Evolutionary conservation across 169 alveolate genomes (phyloP).

Genomic region (Plasmodium vinckei): DNA sequence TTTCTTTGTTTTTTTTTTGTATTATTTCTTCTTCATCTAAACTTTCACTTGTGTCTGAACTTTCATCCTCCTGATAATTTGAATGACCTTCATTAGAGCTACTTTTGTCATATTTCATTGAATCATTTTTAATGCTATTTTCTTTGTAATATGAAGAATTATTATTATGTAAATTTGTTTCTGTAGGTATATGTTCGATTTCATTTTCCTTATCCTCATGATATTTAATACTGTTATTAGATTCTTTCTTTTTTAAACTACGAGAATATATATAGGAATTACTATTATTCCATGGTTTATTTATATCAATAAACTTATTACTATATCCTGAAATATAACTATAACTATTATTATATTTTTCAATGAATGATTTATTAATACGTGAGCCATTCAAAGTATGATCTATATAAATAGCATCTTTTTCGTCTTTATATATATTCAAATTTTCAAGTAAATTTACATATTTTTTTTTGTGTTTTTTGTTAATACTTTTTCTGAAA

Average conservation of each 20-base stretch:
- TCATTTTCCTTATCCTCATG: slow-evolving; percentile 26
- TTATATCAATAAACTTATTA: slow-evolving; percentile 14
- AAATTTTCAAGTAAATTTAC: slow-evolving; percentile 19
- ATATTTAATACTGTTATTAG: slow-evolving; percentile 16
- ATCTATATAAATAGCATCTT: slow-evolving; percentile 4
- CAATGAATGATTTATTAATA: slow-evolving; percentile 6
- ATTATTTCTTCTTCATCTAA: too few species aligned
- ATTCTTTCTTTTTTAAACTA: slow-evolving; percentile 14
- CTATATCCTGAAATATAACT: not conserved
- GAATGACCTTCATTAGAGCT: too few species aligned
- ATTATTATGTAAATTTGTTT: slow-evolving; percentile 28
- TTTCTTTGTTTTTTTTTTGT: too few species aligned
- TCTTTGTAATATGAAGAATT: slow-evolving; percentile 2
- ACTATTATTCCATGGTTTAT: slow-evolving; percentile 12
- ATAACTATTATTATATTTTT: slow-evolving; percentile 8
- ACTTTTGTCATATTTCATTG: too few species aligned
- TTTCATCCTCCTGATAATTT: too few species aligned
- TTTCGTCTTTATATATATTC: slow-evolving; percentile 10
- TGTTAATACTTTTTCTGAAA: too few species aligned
- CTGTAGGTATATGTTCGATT: not conserved
- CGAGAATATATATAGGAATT: slow-evolving; percentile 14
- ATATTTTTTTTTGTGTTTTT: not conserved
- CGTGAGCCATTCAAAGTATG: slow-evolving; percentile 18
- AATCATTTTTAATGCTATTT: not conserved
- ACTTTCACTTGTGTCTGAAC: too few species aligned